Evolutionary conservation across 257 asterid genomes (phyloP).

Genomic region (Anisodus acutangulus): DNA sequence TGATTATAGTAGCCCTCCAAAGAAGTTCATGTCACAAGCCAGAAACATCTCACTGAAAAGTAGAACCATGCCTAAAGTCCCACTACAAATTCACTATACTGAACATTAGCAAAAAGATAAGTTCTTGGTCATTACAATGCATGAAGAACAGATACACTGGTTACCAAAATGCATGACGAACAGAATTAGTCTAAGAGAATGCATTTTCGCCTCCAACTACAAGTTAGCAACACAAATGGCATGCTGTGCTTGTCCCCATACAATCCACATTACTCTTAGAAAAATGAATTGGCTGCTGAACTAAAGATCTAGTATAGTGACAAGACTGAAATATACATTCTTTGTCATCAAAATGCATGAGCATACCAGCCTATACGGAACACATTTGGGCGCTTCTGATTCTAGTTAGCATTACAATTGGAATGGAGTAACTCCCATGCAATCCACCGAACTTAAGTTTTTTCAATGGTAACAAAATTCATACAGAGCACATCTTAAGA

Average conservation of each 20-base stretch:
- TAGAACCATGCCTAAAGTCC: conserved; percentile 1
- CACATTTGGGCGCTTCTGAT: neutral
- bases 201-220: neutral
- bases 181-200: conserved; percentile 9
- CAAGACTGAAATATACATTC: neutral
- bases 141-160: neutral
- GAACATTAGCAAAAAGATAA: neutral
- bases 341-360: neutral
- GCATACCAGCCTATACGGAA: neutral
- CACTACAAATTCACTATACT: neutral
- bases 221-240: conserved; percentile 17
- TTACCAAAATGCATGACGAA: neutral
- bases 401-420: conserved; percentile 11
- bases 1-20: neutral
- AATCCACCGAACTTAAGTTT: neutral
- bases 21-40: neutral
- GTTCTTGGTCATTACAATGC: neutral
- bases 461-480: neutral
- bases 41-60: conserved; percentile 21
- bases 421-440: neutral
- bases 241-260: neutral
- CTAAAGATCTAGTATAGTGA: conserved; percentile 14
- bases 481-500: neutral
- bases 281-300: neutral
- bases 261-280: neutral